Percentiles rank a stretch among this genome's conserved stretches.
These are phyloP conservation scores for Cajanus cajan DNA, from an alignment of 306 rosid genomes.

Conservation along the genomic window DNA sequence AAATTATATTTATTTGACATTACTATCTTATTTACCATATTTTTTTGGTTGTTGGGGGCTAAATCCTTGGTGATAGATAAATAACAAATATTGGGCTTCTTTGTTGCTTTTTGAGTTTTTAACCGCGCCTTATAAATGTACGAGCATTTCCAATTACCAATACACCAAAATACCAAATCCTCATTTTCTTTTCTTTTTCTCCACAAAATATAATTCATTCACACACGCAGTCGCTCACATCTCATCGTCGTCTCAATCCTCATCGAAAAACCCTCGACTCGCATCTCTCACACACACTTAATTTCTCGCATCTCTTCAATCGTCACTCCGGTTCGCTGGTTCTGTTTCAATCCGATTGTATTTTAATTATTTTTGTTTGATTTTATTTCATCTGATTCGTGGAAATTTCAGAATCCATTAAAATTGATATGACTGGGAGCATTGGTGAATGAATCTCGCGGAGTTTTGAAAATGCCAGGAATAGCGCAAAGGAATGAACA, in stretches of 20 bases:
- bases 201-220: slow-evolving; percentile 30
- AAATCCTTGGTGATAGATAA: neutral
- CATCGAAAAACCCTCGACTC: slow-evolving; percentile 56
- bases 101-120: slow-evolving; percentile 23
- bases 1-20: neutral
- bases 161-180: slow-evolving; percentile 16
- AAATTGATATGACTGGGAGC: slow-evolving; percentile 43
- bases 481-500: slow-evolving; percentile 71
- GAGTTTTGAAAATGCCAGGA: slow-evolving; percentile 80
- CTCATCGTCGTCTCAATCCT: slow-evolving; percentile 48
- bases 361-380: slow-evolving; percentile 27
- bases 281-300: slow-evolving; percentile 21
- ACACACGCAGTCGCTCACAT: slow-evolving; percentile 45
- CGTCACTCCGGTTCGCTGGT: neutral
- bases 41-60: neutral
- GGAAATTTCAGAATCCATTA: slow-evolving; percentile 29
- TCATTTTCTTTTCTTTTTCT: slow-evolving; percentile 26
- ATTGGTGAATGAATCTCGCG: slow-evolving; percentile 45
- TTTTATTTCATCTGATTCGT: slow-evolving; percentile 33
- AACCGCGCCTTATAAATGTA: slow-evolving; percentile 31
- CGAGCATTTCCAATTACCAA: slow-evolving; percentile 20
- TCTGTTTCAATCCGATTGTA: neutral
- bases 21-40: neutral
- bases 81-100: slow-evolving; percentile 17
- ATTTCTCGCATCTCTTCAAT: slow-evolving; percentile 33